Conservation (phyloP, 352 stramenopile species). For the Pythium scleroteichum region DNA sequence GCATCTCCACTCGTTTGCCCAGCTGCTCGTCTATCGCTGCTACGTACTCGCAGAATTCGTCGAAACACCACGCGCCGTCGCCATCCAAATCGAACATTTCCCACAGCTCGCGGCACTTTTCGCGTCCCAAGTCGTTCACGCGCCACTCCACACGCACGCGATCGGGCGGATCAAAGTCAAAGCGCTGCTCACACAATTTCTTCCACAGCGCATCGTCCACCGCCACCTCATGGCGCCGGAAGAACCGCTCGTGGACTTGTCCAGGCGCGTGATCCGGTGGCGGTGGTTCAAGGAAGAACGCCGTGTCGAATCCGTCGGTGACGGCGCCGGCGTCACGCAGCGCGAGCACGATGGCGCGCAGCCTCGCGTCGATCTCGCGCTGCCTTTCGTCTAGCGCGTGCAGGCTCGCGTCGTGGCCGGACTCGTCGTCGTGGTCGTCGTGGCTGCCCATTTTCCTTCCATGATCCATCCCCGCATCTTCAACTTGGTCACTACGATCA, state of each 20-base stretch:
- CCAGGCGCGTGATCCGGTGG: constrained; percentile 19
- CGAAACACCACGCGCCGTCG: constrained; percentile 53
- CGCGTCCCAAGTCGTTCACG: constrained; percentile 40
- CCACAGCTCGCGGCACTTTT: constrained; percentile 56
- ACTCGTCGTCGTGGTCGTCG: constrained; percentile 15
- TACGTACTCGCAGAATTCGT: constrained; percentile 67
- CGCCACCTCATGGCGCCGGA: constrained; percentile 25
- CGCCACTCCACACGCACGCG: constrained; percentile 34
- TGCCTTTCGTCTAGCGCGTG: constrained; percentile 39
- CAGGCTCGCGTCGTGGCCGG: constrained; percentile 21
- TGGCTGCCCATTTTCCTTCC: neutral
- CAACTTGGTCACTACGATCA: constrained; percentile 24
- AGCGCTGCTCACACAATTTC: constrained; percentile 29
- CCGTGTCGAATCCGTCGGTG: constrained; percentile 49
- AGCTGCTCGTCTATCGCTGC: constrained; percentile 33
- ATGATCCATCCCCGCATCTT: constrained; percentile 1
- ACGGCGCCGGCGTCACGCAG: constrained; percentile 50
- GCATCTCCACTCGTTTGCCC: constrained; percentile 28
- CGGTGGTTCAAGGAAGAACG: constrained; percentile 51
- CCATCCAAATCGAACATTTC: constrained; percentile 52
- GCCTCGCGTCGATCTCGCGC: constrained; percentile 37
- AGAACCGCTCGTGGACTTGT: constrained; percentile 35
- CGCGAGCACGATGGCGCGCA: constrained; percentile 41
- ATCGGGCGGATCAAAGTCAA: constrained; percentile 55
- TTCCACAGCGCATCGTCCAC: constrained; percentile 24